phyloP scores from a whole-genome alignment of 139 green algal genomes.

The Micractinium sp. region DNA sequence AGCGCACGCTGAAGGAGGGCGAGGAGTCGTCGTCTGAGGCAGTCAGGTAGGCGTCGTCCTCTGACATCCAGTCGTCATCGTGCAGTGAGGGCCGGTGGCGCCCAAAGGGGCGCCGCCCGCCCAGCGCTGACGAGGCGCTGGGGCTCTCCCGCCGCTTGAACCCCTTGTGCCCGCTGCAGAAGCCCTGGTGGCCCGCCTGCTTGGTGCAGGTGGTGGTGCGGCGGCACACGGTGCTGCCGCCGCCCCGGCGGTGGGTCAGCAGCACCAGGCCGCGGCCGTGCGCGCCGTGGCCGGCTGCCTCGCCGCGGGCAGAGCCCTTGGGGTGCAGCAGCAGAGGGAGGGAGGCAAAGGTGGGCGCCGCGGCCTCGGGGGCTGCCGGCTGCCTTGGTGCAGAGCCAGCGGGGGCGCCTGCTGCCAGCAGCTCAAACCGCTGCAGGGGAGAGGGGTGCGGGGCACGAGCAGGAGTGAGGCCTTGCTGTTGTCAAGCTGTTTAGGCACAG shows the following conservation, averaged over 20 bases:
- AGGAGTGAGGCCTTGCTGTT: not conserved
- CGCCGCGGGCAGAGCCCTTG: too few species aligned
- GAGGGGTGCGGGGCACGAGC: not conserved
- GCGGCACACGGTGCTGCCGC: slow-evolving; percentile 22
- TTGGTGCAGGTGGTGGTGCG: slow-evolving; percentile 57
- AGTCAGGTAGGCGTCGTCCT: slow-evolving; percentile 37
- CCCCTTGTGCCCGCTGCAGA: slow-evolving; percentile 61
- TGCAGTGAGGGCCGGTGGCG: not conserved
- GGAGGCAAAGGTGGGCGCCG: slow-evolving; percentile 25
- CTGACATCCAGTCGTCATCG: not conserved
- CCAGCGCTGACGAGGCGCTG: not conserved
- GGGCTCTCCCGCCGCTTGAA: slow-evolving; percentile 46
- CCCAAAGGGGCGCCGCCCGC: not conserved
- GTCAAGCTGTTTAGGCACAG: too few species aligned
- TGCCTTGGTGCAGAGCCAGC: not conserved
- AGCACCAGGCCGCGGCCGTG: slow-evolving; percentile 10
- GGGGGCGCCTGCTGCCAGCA: not conserved
- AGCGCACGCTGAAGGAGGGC: not conserved
- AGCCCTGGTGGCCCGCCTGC: slow-evolving; percentile 56
- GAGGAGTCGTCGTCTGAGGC: slow-evolving; percentile 24
- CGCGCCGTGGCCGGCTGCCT: not conserved
- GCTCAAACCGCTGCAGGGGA: slow-evolving; percentile 20
- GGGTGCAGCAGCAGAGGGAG: slow-evolving; percentile 44
- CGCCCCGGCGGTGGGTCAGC: not conserved
- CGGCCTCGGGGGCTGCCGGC: not conserved